phyloP scores from a whole-genome alignment of 306 rosid genomes.

The Vachellia pachyceras region DNA sequence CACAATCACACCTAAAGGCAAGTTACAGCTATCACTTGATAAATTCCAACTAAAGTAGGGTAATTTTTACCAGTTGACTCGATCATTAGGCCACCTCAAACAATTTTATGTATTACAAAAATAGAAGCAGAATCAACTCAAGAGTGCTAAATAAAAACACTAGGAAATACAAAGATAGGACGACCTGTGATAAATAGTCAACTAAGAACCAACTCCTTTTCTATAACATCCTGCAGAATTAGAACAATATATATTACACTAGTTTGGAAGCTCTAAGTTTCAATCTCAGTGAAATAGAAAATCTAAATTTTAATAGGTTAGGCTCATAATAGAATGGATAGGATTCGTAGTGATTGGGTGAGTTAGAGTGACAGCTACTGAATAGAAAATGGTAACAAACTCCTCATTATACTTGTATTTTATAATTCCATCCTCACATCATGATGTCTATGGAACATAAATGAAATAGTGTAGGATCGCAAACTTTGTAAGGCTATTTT shows the following conservation, averaged over 20 bases:
- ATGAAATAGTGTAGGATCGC: background rate
- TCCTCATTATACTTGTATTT: background rate
- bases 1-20: background rate
- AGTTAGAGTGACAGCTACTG: too few relatives aligned
- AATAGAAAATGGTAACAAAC: background rate
- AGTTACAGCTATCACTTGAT: background rate
- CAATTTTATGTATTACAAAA: slow-evolving; percentile 22
- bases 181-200: slow-evolving; percentile 1
- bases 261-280: background rate
- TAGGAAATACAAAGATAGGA: slow-evolving; percentile 13
- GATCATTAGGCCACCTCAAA: slow-evolving; percentile 14
- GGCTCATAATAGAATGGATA: too few relatives aligned
- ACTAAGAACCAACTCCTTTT: slow-evolving; percentile 24
- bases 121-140: slow-evolving; percentile 7
- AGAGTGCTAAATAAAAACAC: background rate
- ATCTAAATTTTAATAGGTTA: background rate
- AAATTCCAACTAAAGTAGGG: background rate
- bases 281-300: background rate
- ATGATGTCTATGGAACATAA: background rate
- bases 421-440: background rate
- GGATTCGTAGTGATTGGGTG: too few relatives aligned
- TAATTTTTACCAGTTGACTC: slow-evolving; percentile 19
- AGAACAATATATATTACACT: too few relatives aligned
- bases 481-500: slow-evolving; percentile 1
- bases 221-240: background rate